phyloP scores from a whole-genome alignment of 306 rosid species.

The Oemleria cerasiformis region DNA sequence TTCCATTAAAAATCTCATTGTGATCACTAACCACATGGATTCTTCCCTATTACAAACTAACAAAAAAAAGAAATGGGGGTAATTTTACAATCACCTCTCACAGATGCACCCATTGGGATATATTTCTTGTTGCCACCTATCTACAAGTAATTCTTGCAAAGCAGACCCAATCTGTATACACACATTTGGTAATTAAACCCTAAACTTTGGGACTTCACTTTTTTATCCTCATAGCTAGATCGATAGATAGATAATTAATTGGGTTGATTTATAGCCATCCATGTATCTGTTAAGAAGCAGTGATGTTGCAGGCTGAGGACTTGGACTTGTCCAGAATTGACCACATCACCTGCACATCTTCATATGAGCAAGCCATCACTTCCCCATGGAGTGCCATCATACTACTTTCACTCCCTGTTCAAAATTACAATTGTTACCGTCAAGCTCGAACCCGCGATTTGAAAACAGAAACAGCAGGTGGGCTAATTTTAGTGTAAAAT shows the following conservation, averaged over 20 bases:
- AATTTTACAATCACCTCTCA: conserved; percentile 5
- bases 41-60: conserved; percentile 4
- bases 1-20: conserved; percentile 23
- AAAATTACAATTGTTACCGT: neutral
- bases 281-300: conserved; percentile 34
- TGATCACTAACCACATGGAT: conserved; percentile 20
- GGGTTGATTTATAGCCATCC: neutral
- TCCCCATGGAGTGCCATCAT: conserved; percentile 80
- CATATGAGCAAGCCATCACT: conserved; percentile 93
- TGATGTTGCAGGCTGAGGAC: conserved; percentile 44
- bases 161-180: conserved; percentile 9
- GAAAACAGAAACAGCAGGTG: no score
- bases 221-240: neutral
- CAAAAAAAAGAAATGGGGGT: conserved; percentile 9
- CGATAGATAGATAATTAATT: neutral
- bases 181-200: conserved; percentile 4
- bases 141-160: conserved; percentile 7
- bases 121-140: conserved; percentile 14
- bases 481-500: no score
- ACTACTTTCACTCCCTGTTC: conserved; percentile 56
- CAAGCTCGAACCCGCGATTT: no score
- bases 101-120: conserved; percentile 2
- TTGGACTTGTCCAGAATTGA: conserved; percentile 90
- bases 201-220: neutral
- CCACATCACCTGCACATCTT: conserved; percentile 99